Evolutionary conservation across 306 rosid genomes (phyloP), one percentile per base, ranked within the genome.

Genomic region (Acacia crassicarpa): DNA sequence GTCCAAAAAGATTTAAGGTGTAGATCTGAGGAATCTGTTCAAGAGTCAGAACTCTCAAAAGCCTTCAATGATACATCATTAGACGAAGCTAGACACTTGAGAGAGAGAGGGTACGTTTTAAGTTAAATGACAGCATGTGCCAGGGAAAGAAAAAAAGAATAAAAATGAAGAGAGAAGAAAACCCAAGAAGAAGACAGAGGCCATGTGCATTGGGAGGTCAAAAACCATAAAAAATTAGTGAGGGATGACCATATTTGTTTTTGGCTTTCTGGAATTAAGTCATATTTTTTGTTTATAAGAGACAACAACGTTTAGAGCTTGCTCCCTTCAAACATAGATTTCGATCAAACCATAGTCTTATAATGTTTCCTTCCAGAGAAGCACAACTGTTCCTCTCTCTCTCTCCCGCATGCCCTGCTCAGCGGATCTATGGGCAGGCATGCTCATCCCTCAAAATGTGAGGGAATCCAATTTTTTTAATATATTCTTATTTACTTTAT

Each of bases 201-300:
- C 94, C 98, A 96, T 92, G 99, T 92, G 98, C 92, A 89, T 90
- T 81, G 62, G 86, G 95, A 96, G 98, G 93, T 91, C 84, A 88
- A 90, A 89, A 82, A 89, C 86, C 81, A 86, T 88, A 92, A 85
- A 90, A 87, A 89, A 91, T 83, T 86, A 83, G 23, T 88, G 41
- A 51, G 8, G 16, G 86, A 76, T 66, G 0, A 85, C 75, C 79
- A 32, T 74, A 38, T 48, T 35, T 48, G 17, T 25, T 40, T 59
- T 4, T 66, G 32, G 23, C 58, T 76, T 8, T 63, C 49, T 83
- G 15, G 63, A 66, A 74, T 63, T 75, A 12, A 58, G 62, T 48
- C 53, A 48, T 48, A 19, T 48, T 48, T 48, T 48, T 76, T 69
- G 79, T 79, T 20, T 81, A 49, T 66, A 78, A 10, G 79, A 85